Percentiles rank a stretch among this genome's conserved stretches.
These are phyloP conservation scores for Penicillium concentricum DNA, from an alignment of 2,329 filamentous ascomycete species.

Conservation along the genomic window DNA sequence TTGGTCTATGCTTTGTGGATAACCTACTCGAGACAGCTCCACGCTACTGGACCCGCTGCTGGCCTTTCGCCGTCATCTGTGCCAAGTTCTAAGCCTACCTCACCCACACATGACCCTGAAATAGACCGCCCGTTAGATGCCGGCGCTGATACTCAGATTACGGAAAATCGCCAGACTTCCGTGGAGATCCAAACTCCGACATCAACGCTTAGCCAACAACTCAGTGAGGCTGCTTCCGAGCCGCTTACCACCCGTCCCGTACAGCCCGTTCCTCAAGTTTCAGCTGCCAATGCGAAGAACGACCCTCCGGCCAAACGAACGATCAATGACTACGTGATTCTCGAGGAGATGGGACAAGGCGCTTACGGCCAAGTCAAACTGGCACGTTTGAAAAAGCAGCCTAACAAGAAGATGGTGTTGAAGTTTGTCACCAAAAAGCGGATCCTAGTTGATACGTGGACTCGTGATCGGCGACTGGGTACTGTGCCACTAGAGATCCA, in stretches of 20 bases:
- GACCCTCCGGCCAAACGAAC: conserved; percentile 65
- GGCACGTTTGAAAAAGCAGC: conserved; percentile 76
- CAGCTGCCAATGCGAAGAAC: conserved; percentile 24
- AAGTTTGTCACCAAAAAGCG: conserved; percentile 97
- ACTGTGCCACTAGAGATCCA: conserved; percentile 97
- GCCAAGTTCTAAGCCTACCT: conserved; percentile 62
- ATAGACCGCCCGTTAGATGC: conserved; percentile 64
- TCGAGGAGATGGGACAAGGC: conserved; percentile 98
- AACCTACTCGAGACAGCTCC: conserved; percentile 90
- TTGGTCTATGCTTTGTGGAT: conserved; percentile 96
- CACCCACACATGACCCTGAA: conserved; percentile 74
- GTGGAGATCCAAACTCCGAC: conserved; percentile 41
- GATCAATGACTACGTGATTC: conserved; percentile 84
- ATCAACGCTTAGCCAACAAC: conserved; percentile 52
- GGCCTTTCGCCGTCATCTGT: conserved; percentile 55
- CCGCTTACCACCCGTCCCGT: conserved; percentile 44
- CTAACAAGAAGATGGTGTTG: conserved; percentile 79
- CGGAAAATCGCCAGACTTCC: conserved; percentile 26
- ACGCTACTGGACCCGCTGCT: conserved; percentile 67
- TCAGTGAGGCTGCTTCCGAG: conserved; percentile 51
- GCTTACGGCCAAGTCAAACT: conserved; percentile 98
- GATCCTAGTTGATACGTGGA: conserved; percentile 98
- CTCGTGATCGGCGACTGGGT: conserved; percentile 83
- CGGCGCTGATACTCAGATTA: conserved; percentile 25
- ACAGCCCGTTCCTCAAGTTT: conserved; percentile 35